A percentile compares a stretch with the other conserved stretches of the same genome.
phyloP scores from a whole-genome alignment of 2,329 filamentous ascomycete species.

The Penicillium nordicum region DNA sequence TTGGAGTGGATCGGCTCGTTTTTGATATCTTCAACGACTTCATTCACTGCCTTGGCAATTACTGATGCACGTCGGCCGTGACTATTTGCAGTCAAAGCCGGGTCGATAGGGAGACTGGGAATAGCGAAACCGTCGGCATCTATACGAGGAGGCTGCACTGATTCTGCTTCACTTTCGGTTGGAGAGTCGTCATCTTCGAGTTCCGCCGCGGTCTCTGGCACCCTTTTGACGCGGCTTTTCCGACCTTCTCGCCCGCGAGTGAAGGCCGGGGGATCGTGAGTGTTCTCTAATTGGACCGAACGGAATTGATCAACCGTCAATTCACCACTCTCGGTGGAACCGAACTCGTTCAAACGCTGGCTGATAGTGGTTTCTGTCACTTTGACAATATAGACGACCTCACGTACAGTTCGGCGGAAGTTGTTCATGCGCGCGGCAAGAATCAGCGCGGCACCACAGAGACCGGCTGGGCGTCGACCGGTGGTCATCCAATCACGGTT shows the following conservation, averaged over 20 bases:
- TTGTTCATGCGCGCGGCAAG: conserved; percentile 98
- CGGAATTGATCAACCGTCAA: conserved; percentile 84
- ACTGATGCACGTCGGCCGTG: conserved; percentile 19
- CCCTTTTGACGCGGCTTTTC: conserved; percentile 47
- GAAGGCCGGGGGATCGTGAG: conserved; percentile 79
- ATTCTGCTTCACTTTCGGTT: conserved; percentile 15
- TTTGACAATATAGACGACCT: conserved; percentile 98
- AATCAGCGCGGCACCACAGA: conserved; percentile 90
- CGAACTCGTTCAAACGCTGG: conserved; percentile 88
- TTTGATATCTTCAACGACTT: conserved; percentile 22
- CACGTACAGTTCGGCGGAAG: conserved; percentile 84
- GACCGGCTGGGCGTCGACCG: conserved; percentile 85
- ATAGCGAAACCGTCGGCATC: conserved; percentile 69
- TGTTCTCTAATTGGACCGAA: conserved; percentile 55
- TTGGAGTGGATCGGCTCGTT: conserved; percentile 20
- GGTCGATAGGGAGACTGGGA: conserved; percentile 50
- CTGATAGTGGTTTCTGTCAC: conserved; percentile 91
- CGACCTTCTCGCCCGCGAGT: conserved; percentile 55
- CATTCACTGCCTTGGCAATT: conserved; percentile 20
- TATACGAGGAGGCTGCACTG: conserved; percentile 41
- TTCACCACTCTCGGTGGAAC: conserved; percentile 75
- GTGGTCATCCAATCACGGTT: conserved; percentile 96
- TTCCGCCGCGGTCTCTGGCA: conserved; percentile 39
- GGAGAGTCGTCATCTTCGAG: conserved; percentile 46
- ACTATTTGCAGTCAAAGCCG: conserved; percentile 34